Conservation (phyloP, 108 stramenopile genomes). For the Cyclotella choctawhatcheeana region DNA sequence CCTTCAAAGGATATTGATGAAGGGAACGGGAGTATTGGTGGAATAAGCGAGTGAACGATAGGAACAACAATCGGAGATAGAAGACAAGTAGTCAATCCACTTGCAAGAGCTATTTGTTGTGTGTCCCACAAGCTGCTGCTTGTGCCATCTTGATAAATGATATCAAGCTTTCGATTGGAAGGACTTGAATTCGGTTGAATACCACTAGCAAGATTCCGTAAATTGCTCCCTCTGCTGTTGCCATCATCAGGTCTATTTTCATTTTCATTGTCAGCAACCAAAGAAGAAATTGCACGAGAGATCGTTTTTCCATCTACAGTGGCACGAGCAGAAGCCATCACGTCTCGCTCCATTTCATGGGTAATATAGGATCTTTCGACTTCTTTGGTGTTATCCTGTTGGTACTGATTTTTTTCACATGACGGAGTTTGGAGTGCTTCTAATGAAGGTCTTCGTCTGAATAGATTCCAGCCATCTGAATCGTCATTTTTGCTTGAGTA, state of each 20-base stretch:
- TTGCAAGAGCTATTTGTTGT: constrained; percentile 49
- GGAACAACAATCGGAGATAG: constrained; percentile 42
- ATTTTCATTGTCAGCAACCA: background rate
- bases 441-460: background rate
- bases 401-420: background rate
- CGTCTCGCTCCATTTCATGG: constrained; percentile 38
- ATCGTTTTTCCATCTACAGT: constrained; percentile 35
- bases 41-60: constrained; percentile 40
- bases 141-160: background rate
- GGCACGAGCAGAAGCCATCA: constrained; percentile 39
- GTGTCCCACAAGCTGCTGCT: constrained; percentile 34
- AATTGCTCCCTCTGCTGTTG: background rate
- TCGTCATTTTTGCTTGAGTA: background rate
- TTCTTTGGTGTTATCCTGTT: constrained; percentile 5
- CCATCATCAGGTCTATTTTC: background rate
- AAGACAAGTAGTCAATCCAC: constrained; percentile 40
- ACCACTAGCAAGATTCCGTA: constrained; percentile 6
- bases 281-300: constrained; percentile 39
- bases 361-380: constrained; percentile 19
- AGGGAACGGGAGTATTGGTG: constrained; percentile 43
- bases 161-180: background rate
- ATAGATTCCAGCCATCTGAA: background rate
- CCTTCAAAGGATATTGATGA: constrained; percentile 49
- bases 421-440: background rate
- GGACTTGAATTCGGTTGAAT: constrained; percentile 1